phyloP scores from a whole-genome alignment of 192 early-diverging fungal species.

The Chytriomyces sp. region DNA sequence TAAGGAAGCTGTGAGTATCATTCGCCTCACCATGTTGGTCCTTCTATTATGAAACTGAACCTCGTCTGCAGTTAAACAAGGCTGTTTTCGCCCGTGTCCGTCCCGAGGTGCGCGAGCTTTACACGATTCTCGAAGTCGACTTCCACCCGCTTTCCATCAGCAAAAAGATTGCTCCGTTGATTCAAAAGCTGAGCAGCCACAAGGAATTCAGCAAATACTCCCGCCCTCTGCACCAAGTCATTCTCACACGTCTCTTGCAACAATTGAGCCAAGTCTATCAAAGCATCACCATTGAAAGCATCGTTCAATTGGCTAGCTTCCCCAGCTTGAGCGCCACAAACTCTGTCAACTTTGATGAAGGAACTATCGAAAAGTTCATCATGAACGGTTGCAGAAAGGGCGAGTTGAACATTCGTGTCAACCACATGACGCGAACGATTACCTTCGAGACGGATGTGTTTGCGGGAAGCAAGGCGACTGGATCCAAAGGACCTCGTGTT shows the following conservation, averaged over 20 bases:
- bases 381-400: slow-evolving; percentile 97
- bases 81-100: slow-evolving; percentile 83
- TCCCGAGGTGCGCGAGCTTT: slow-evolving; percentile 89
- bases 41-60: not conserved
- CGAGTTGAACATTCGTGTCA: slow-evolving; percentile 92
- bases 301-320: slow-evolving; percentile 88
- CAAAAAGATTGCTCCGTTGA: slow-evolving; percentile 91
- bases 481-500: slow-evolving; percentile 73
- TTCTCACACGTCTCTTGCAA: slow-evolving; percentile 96
- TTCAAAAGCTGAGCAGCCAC: slow-evolving; percentile 65
- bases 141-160: slow-evolving; percentile 99
- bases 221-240: slow-evolving; percentile 91
- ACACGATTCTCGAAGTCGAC: slow-evolving; percentile 95
- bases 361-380: slow-evolving; percentile 96
- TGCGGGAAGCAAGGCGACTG: slow-evolving; percentile 62
- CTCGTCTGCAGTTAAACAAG: slow-evolving; percentile 64
- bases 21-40: not conserved
- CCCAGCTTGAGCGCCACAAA: slow-evolving; percentile 48
- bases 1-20: slow-evolving; percentile 71
- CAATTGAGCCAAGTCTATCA: slow-evolving; percentile 97
- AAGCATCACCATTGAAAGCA: slow-evolving; percentile 92
- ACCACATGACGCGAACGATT: slow-evolving; percentile 87
- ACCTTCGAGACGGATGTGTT: slow-evolving; percentile 95
- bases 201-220: slow-evolving; percentile 87
- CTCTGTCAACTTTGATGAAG: slow-evolving; percentile 70